Conservation (phyloP, 1,139 yeast genomes). For the Magnusiomyces tetraspermus region DNA sequence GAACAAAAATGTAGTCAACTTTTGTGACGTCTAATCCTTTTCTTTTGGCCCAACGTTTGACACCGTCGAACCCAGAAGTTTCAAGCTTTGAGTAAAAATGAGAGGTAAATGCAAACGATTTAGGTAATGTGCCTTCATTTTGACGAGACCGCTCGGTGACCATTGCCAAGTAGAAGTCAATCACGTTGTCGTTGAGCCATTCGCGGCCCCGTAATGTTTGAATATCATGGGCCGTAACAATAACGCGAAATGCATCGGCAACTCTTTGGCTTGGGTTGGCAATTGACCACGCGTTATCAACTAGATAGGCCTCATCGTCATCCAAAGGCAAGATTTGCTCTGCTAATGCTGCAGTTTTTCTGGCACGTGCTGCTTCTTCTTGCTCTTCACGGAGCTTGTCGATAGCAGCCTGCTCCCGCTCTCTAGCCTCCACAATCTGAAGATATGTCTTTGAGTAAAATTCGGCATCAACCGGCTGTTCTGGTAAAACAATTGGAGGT, state of each 20-base stretch:
- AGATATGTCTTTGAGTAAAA: constrained; percentile 9
- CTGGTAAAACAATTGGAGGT: constrained; percentile 11
- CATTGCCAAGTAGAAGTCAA: constrained; percentile 68
- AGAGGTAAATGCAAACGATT: constrained; percentile 69
- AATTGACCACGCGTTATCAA: constrained; percentile 35
- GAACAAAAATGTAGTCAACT: constrained; percentile 61
- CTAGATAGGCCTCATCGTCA: constrained; percentile 19
- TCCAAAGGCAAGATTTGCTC: constrained; percentile 1
- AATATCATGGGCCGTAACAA: constrained; percentile 57
- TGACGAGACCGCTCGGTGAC: constrained; percentile 39
- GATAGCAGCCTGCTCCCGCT: constrained; percentile 6
- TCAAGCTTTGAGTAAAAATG: constrained; percentile 73
- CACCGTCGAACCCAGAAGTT: constrained; percentile 63
- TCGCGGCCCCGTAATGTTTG: constrained; percentile 56
- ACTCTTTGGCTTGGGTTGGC: constrained; percentile 32
- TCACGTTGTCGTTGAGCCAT: constrained; percentile 89
- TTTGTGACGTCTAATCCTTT: constrained; percentile 61
- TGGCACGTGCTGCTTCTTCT: constrained; percentile 2
- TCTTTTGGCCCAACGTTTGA: constrained; percentile 82
- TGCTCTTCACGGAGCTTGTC: constrained; percentile 10
- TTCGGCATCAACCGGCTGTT: constrained; percentile 10
- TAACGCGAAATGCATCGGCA: constrained; percentile 44
- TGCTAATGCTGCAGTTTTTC: background rate
- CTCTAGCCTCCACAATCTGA: constrained; percentile 9
- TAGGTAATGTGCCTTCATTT: constrained; percentile 25